Evolutionary conservation across 768 basidiomycete genomes (phyloP).

Genomic region (Mycena vitilis): DNA sequence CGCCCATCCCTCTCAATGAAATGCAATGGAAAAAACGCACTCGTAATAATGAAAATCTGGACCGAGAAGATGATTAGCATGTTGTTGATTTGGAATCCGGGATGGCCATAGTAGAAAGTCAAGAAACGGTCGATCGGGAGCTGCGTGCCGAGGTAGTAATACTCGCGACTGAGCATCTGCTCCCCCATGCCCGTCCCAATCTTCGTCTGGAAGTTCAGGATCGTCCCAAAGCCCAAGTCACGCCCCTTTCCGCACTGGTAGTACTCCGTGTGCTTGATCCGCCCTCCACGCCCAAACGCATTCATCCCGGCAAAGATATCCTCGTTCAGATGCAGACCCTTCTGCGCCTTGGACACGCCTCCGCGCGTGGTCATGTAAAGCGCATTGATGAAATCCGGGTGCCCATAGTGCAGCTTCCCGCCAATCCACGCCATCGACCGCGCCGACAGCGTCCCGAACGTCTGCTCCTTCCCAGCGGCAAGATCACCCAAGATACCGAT

Average conservation of each 20-base stretch:
- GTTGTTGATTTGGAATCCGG: slow-evolving; percentile 99
- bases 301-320: slow-evolving; percentile 99
- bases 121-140: slow-evolving; percentile 98
- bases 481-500: slow-evolving; percentile 99
- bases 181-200: slow-evolving; percentile 99
- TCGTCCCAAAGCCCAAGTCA: slow-evolving; percentile 98
- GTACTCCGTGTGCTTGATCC: slow-evolving; percentile 99
- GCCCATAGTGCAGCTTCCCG: slow-evolving; percentile 98
- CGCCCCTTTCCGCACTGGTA: slow-evolving; percentile 99
- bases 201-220: slow-evolving; percentile 99
- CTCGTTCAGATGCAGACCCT: slow-evolving; percentile 98
- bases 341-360: slow-evolving; percentile 98
- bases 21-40: slow-evolving; percentile 62
- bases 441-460: slow-evolving; percentile 96
- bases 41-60: slow-evolving; percentile 92
- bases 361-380: slow-evolving; percentile 98
- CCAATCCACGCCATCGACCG: slow-evolving; percentile 97
- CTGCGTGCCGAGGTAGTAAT: slow-evolving; percentile 98
- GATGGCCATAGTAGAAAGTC: slow-evolving; percentile 99
- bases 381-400: slow-evolving; percentile 98
- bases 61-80: slow-evolving; percentile 98
- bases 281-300: slow-evolving; percentile 94
- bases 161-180: slow-evolving; percentile 98
- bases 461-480: slow-evolving; percentile 99
- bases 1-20: slow-evolving; percentile 3